Evolutionary conservation across 106 monocot species (phyloP).

Genomic region (Acanthochlamys bracteata): DNA sequence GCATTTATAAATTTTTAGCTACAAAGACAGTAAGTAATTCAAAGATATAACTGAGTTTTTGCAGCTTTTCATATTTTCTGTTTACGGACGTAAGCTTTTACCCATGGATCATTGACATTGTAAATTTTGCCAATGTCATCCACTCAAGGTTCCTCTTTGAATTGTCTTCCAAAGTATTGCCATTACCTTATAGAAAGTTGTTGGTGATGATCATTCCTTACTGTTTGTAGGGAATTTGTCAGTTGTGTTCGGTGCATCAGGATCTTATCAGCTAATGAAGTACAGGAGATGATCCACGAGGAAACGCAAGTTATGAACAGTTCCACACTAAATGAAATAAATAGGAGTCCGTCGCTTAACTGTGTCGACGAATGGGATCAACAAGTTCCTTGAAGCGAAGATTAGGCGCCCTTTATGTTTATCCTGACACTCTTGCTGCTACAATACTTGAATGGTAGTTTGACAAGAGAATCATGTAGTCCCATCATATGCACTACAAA

Average conservation of each 20-base stretch:
- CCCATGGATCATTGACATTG: too few species aligned
- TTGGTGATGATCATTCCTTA: neutral
- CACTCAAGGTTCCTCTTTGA: neutral
- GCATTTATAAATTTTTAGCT: too few species aligned
- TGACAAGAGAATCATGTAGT: neutral
- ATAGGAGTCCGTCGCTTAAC: neutral
- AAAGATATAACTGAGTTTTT: too few species aligned
- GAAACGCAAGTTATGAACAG: conserved; percentile 37
- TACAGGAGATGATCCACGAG: conserved; percentile 80
- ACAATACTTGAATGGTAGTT: neutral
- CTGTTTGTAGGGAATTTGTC: conserved; percentile 60
- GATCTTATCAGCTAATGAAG: conserved; percentile 77
- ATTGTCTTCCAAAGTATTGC: neutral
- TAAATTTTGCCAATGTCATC: too few species aligned
- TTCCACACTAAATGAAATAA: conserved; percentile 2
- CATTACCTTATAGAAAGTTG: neutral
- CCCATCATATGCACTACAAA: too few species aligned
- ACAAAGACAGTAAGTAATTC: too few species aligned
- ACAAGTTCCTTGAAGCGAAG: neutral
- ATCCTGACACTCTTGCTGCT: neutral
- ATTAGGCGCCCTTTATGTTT: neutral
- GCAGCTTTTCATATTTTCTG: too few species aligned
- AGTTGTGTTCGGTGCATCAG: conserved; percentile 83
- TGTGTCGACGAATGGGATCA: neutral
- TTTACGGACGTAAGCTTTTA: too few species aligned